Conservation (phyloP, 768 basidiomycete species). For the Amanita brunnescens region DNA sequence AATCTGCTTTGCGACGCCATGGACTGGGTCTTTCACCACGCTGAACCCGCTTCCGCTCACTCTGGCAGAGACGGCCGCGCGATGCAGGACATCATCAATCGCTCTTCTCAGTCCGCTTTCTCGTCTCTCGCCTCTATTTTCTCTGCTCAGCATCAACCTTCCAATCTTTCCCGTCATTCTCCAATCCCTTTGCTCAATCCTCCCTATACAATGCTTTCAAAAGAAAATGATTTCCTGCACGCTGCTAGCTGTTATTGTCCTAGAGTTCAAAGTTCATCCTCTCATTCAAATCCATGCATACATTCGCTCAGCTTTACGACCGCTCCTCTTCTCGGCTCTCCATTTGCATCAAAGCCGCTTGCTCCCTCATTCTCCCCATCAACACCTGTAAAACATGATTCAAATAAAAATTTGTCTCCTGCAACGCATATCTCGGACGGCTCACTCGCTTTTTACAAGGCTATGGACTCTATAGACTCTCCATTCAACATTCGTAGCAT, state of each 20-base stretch:
- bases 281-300: neutral
- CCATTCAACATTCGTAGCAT: conserved; percentile 1
- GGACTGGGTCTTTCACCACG: neutral
- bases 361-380: neutral
- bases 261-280: neutral
- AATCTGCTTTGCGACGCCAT: neutral
- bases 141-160: conserved; percentile 5
- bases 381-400: conserved; percentile 5
- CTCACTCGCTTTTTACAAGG: conserved; percentile 4
- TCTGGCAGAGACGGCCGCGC: neutral
- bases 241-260: neutral
- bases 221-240: conserved; percentile 4
- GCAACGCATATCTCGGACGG: neutral
- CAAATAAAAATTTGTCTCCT: neutral
- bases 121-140: neutral
- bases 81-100: conserved; percentile 5
- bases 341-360: conserved; percentile 7
- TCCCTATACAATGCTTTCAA: conserved; percentile 3
- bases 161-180: conserved; percentile 1
- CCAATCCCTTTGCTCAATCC: conserved; percentile 2
- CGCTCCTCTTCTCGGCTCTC: conserved; percentile 9
- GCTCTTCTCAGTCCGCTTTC: neutral
- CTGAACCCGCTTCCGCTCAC: neutral
- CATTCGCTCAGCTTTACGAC: conserved; percentile 5
- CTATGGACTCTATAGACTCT: conserved; percentile 5